Percentiles rank a stretch among this genome's conserved stretches.
These are phyloP conservation scores for Cystofilobasidium ferigula DNA, from an alignment of 768 basidiomycete genomes.

Conservation along the genomic window DNA sequence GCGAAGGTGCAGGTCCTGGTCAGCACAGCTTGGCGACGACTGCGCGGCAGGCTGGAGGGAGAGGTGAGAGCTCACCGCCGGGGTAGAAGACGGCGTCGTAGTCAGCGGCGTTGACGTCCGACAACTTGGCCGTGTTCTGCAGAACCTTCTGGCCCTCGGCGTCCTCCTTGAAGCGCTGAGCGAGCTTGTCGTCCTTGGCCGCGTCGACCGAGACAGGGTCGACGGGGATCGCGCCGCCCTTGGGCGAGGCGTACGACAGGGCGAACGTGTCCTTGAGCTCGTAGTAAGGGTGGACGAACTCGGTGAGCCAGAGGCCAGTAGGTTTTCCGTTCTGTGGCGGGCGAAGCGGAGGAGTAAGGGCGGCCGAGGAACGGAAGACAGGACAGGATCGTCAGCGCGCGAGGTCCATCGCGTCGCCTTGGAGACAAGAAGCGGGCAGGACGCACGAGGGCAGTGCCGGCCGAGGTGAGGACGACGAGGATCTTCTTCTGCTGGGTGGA, in stretches of 20 bases:
- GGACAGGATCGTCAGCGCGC: neutral
- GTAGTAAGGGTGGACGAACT: constrained; percentile 60
- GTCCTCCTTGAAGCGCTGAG: constrained; percentile 62
- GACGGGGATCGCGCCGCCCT: constrained; percentile 59
- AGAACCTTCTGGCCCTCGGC: constrained; percentile 74
- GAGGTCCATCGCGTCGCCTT: constrained; percentile 23
- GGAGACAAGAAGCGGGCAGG: constrained; percentile 28
- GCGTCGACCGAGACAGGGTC: constrained; percentile 45
- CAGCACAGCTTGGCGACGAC: too few relatives aligned
- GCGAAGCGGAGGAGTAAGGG: neutral
- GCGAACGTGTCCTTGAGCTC: constrained; percentile 44
- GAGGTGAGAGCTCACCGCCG: too few relatives aligned
- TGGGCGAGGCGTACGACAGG: constrained; percentile 48
- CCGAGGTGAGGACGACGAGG: constrained; percentile 67
- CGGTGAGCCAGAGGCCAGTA: constrained; percentile 7
- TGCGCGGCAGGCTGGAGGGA: neutral
- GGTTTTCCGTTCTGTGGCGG: neutral
- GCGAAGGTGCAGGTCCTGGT: too few relatives aligned
- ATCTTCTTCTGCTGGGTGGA: constrained; percentile 32
- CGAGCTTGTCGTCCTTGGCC: constrained; percentile 54
- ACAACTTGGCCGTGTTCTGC: constrained; percentile 81
- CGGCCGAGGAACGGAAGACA: neutral
- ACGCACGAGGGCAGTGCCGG: constrained; percentile 43
- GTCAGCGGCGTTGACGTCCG: constrained; percentile 58
- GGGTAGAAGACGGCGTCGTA: constrained; percentile 69